Conservation (phyloP, 768 basidiomycete genomes). For the Boletus rufocinnamomeus region DNA sequence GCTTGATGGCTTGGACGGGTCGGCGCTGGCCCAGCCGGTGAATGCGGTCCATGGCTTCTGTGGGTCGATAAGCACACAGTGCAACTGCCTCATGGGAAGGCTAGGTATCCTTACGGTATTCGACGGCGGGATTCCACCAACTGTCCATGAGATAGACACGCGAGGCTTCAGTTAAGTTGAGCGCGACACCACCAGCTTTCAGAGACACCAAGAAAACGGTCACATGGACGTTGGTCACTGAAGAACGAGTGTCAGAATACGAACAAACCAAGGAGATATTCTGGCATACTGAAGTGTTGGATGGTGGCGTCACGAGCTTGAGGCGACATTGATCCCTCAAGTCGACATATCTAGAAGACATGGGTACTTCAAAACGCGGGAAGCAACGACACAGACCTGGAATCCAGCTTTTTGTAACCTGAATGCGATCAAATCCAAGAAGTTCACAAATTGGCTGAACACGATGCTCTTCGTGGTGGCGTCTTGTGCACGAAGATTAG, state of each 20-base stretch:
- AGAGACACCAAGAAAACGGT: slow-evolving; percentile 97
- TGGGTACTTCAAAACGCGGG: background rate
- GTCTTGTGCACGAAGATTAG: slow-evolving; percentile 79
- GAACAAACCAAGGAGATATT: background rate
- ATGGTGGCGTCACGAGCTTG: slow-evolving; percentile 94
- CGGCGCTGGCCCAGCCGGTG: slow-evolving; percentile 94
- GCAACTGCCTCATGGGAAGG: background rate
- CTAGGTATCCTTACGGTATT: slow-evolving; percentile 62
- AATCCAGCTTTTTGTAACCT: slow-evolving; percentile 92
- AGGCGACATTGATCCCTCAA: slow-evolving; percentile 97
- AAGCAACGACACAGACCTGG: slow-evolving; percentile 51
- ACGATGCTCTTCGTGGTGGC: slow-evolving; percentile 95
- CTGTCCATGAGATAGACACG: slow-evolving; percentile 97
- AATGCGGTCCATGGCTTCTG: slow-evolving; percentile 97
- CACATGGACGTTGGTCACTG: slow-evolving; percentile 90
- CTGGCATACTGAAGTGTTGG: slow-evolving; percentile 80
- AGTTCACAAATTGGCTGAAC: slow-evolving; percentile 94
- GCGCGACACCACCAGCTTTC: slow-evolving; percentile 93
- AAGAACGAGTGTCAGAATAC: background rate
- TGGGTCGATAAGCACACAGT: slow-evolving; percentile 6
- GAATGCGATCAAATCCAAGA: slow-evolving; percentile 91
- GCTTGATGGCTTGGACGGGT: slow-evolving; percentile 90
- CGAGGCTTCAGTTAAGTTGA: slow-evolving; percentile 89
- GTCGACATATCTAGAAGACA: slow-evolving; percentile 71
- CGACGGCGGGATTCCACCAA: slow-evolving; percentile 99